These are phyloP conservation scores for Xylaria hypoxylon DNA, from an alignment of 2,329 filamentous ascomycete genomes.

Conservation along the genomic window DNA sequence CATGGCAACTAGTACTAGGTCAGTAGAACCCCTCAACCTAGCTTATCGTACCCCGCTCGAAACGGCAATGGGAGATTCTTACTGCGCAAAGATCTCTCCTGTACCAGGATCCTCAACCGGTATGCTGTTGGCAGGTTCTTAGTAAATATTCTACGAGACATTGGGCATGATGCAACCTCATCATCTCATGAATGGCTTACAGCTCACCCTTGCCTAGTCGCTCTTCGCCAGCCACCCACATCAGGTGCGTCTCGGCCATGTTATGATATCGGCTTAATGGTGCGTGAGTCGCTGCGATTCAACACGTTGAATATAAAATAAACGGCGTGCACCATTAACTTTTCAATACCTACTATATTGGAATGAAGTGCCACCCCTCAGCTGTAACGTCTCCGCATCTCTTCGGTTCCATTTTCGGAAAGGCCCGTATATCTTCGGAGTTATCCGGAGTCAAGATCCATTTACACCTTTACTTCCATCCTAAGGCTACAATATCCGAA, in stretches of 20 bases:
- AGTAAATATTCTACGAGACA: not conserved
- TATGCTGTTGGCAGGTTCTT: constrained; percentile 54
- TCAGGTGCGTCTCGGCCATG: constrained; percentile 43
- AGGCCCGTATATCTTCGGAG: constrained; percentile 15
- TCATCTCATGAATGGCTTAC: constrained; percentile 52
- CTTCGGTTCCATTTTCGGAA: constrained; percentile 17
- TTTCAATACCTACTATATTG: not conserved
- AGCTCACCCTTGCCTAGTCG: constrained; percentile 56
- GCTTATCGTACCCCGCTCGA: not conserved
- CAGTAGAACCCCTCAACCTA: not conserved
- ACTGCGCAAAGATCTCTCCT: constrained; percentile 64
- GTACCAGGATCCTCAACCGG: constrained; percentile 65
- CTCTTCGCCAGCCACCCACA: constrained; percentile 59
- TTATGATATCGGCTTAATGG: not conserved
- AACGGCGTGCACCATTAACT: not conserved
- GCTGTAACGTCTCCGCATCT: constrained; percentile 20
- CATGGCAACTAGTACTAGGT: constrained; percentile 56
- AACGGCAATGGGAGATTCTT: constrained; percentile 37
- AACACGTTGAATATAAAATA: not conserved
- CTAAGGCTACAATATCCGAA: not conserved
- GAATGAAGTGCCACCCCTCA: not conserved
- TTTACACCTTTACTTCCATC: not conserved
- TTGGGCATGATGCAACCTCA: constrained; percentile 32
- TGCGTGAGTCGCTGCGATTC: not conserved
- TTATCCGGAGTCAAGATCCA: constrained; percentile 9